Evolutionary conservation across 1,139 yeast species (phyloP).

Genomic region (Hansenula lynferdii): DNA sequence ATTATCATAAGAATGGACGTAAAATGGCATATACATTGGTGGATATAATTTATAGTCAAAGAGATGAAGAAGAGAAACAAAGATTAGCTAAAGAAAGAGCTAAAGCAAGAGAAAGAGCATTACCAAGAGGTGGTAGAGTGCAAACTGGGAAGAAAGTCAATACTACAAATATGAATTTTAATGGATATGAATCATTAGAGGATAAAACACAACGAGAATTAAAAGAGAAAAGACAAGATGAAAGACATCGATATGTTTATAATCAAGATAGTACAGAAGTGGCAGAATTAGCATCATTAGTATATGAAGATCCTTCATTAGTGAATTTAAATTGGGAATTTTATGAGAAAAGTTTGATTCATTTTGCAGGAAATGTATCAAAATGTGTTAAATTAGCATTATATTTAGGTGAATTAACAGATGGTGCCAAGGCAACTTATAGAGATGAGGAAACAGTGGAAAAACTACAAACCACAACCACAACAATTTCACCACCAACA

Average conservation of each 20-base stretch:
- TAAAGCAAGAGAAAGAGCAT: neutral
- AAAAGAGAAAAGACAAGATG: neutral
- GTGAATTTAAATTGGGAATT: conserved; percentile 25
- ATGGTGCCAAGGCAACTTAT: conserved; percentile 19
- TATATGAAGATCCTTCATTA: conserved; percentile 7
- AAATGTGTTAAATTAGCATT: conserved; percentile 29
- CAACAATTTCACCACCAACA: neutral
- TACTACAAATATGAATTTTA: neutral
- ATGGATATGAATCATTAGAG: neutral
- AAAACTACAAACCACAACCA: neutral
- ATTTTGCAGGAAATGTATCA: conserved; percentile 34
- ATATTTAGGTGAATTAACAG: conserved; percentile 22
- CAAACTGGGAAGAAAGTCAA: conserved; percentile 1
- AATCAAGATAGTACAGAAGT: conserved; percentile 11
- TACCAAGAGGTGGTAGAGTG: conserved; percentile 12
- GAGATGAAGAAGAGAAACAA: conserved; percentile 1
- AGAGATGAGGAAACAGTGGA: neutral
- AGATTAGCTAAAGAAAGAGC: neutral
- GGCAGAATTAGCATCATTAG: conserved; percentile 11
- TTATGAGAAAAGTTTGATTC: conserved; percentile 30
- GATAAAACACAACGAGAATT: neutral
- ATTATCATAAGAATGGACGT: conserved; percentile 5
- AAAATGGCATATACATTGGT: conserved; percentile 8
- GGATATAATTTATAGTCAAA: conserved; percentile 9
- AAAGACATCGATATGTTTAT: conserved; percentile 3